These are phyloP conservation scores for Candida adriatica DNA, from an alignment of 805 yeast species.

Conservation along the genomic window DNA sequence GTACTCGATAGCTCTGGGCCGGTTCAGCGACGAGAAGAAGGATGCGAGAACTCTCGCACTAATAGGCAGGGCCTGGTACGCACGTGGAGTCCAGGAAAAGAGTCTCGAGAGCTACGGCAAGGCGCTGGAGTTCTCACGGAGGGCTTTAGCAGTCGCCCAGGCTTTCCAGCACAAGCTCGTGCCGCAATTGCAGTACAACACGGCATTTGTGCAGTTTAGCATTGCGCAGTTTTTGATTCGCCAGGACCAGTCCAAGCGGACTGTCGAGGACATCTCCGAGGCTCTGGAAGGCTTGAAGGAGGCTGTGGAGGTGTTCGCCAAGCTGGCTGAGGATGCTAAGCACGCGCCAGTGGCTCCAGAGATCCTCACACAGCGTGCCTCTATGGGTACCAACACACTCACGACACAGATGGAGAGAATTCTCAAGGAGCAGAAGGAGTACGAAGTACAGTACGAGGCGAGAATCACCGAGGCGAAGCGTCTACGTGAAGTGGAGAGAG, in stretches of 20 bases:
- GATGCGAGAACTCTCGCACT: slow-evolving; percentile 64
- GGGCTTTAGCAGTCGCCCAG: slow-evolving; percentile 39
- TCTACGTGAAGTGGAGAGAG: slow-evolving; percentile 38
- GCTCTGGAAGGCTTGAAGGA: slow-evolving; percentile 51
- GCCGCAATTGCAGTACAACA: slow-evolving; percentile 60
- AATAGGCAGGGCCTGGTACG: slow-evolving; percentile 84
- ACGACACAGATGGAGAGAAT: slow-evolving; percentile 64
- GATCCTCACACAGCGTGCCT: slow-evolving; percentile 82
- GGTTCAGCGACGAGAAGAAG: slow-evolving; percentile 50
- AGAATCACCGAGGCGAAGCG: slow-evolving; percentile 72
- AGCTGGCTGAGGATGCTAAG: slow-evolving; percentile 43
- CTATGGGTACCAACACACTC: slow-evolving; percentile 73
- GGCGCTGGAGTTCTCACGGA: slow-evolving; percentile 55
- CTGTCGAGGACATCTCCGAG: slow-evolving; percentile 49
- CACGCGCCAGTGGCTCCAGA: slow-evolving; percentile 73
- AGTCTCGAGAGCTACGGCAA: slow-evolving; percentile 51
- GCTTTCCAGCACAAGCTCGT: slow-evolving; percentile 28
- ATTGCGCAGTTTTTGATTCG: slow-evolving; percentile 77
- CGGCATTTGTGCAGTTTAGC: slow-evolving; percentile 79
- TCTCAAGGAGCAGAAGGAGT: slow-evolving; percentile 63
- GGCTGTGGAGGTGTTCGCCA: slow-evolving; percentile 55
- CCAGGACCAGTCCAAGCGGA: slow-evolving; percentile 50
- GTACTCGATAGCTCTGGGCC: slow-evolving; percentile 71
- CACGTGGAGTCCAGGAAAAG: slow-evolving; percentile 65
- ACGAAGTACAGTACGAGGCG: slow-evolving; percentile 47